These are phyloP conservation scores for Aspergillus ibericus DNA, from an alignment of 2,329 filamentous ascomycete genomes.

Conservation along the genomic window DNA sequence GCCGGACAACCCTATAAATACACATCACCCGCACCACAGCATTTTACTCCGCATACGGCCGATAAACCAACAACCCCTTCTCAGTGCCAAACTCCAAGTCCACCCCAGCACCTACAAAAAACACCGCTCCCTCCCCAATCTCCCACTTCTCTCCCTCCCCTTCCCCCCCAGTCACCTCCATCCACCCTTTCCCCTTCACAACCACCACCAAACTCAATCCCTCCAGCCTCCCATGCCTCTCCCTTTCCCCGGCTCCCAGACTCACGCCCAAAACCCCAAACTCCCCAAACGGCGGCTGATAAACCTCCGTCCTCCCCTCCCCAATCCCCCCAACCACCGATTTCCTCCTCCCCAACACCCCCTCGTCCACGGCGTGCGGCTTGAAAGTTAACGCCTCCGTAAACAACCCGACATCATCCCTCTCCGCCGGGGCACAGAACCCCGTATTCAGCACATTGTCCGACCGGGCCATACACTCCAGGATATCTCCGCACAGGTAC, in stretches of 20 bases:
- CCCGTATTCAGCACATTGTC: constrained; percentile 75
- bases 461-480: constrained; percentile 75
- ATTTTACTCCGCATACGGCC: constrained; percentile 47
- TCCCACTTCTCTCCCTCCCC: constrained; percentile 47
- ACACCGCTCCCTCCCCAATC: constrained; percentile 63
- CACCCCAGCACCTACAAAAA: constrained; percentile 63
- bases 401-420: constrained; percentile 66
- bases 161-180: constrained; percentile 54
- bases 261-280: constrained; percentile 67
- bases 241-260: constrained; percentile 58
- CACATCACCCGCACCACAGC: no score
- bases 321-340: constrained; percentile 55
- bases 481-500: constrained; percentile 70
- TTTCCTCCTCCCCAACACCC: constrained; percentile 53
- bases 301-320: constrained; percentile 62
- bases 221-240: constrained; percentile 55
- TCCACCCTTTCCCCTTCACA: constrained; percentile 57
- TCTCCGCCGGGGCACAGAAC: constrained; percentile 67
- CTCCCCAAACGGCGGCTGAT: constrained; percentile 68
- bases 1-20: no score
- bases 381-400: constrained; percentile 62
- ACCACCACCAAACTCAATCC: constrained; percentile 66
- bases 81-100: constrained; percentile 49
- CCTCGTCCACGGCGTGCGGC: constrained; percentile 59
- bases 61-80: constrained; percentile 50